Conservation (phyloP, 139 green algal species). For the Micractinium conductrix region DNA sequence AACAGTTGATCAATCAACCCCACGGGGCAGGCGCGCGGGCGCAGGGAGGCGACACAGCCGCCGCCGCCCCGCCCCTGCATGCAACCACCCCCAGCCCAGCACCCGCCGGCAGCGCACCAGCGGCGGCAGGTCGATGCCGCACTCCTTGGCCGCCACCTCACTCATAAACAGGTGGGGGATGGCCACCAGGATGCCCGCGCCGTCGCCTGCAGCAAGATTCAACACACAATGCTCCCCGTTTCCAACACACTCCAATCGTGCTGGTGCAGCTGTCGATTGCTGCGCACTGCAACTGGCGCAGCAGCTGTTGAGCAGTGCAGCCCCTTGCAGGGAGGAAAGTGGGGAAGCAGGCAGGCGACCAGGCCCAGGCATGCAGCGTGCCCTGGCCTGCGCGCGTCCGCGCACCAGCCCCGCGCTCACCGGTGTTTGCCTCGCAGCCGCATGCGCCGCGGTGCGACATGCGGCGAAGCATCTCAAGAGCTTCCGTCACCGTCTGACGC, state of each 20-base stretch:
- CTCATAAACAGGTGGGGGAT: conserved; percentile 92
- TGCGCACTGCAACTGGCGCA: too few relatives aligned
- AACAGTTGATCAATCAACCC: too few relatives aligned
- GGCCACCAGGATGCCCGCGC: conserved; percentile 90
- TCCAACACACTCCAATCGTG: too few relatives aligned
- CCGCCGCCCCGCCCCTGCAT: too few relatives aligned
- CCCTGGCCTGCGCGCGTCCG: background rate
- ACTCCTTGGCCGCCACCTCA: conserved; percentile 65
- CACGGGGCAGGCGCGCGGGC: too few relatives aligned
- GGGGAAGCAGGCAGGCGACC: too few relatives aligned
- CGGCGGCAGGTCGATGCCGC: conserved; percentile 74
- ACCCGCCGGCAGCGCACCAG: conserved; percentile 34
- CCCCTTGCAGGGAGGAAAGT: too few relatives aligned
- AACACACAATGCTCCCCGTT: too few relatives aligned
- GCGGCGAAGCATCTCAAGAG: conserved; percentile 89
- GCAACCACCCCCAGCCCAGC: background rate
- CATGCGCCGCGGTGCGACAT: conserved; percentile 93
- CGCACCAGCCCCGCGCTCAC: background rate
- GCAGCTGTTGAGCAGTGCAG: too few relatives aligned
- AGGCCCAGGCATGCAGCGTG: too few relatives aligned
- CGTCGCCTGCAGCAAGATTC: conserved; percentile 67
- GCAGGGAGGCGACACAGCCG: too few relatives aligned
- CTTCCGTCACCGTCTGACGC: conserved; percentile 80
- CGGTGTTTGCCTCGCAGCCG: conserved; percentile 94
- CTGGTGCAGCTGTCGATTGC: too few relatives aligned